Conservation (phyloP, 371 early-diverging fungal species). For the Syncephalastrum contaminatum region DNA sequence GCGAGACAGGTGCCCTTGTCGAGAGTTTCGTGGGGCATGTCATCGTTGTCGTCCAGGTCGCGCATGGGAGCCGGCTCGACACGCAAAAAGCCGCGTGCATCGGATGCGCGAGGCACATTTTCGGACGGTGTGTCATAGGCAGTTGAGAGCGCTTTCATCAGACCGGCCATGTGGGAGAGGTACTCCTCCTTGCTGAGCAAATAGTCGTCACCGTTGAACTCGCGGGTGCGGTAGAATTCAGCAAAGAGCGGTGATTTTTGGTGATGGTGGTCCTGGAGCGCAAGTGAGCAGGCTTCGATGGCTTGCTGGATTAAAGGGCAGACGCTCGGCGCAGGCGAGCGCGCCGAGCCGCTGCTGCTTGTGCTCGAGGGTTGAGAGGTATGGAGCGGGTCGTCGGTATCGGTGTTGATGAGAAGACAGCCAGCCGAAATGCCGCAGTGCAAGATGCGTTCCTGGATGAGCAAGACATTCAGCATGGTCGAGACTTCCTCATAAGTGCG, state of each 20-base stretch:
- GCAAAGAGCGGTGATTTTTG: conserved; percentile 28
- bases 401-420: conserved; percentile 28
- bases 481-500: conserved; percentile 41
- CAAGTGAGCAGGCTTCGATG: conserved; percentile 22
- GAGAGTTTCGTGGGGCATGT: conserved; percentile 26
- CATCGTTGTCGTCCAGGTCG: conserved; percentile 15
- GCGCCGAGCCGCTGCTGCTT: too few species aligned
- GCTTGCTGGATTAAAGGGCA: conserved; percentile 19
- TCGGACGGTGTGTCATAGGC: too few species aligned
- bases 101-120: conserved; percentile 3
- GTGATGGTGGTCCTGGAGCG: conserved; percentile 24
- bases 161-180: conserved; percentile 37
- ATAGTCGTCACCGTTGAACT: conserved; percentile 18
- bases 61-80: conserved; percentile 23
- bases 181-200: conserved; percentile 42
- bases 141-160: conserved; percentile 39
- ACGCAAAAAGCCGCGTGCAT: conserved; percentile 25
- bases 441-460: conserved; percentile 42
- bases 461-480: conserved; percentile 28
- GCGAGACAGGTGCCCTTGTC: conserved; percentile 30
- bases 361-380: too few species aligned
- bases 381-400: conserved; percentile 22
- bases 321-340: neutral
- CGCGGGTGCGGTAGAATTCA: conserved; percentile 24
- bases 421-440: conserved; percentile 45